Evolutionary conservation across 495 filamentous ascomycete species (phyloP), one percentile per base, ranked within the genome.

Genomic region (Penicillium cosmopolitanum): DNA sequence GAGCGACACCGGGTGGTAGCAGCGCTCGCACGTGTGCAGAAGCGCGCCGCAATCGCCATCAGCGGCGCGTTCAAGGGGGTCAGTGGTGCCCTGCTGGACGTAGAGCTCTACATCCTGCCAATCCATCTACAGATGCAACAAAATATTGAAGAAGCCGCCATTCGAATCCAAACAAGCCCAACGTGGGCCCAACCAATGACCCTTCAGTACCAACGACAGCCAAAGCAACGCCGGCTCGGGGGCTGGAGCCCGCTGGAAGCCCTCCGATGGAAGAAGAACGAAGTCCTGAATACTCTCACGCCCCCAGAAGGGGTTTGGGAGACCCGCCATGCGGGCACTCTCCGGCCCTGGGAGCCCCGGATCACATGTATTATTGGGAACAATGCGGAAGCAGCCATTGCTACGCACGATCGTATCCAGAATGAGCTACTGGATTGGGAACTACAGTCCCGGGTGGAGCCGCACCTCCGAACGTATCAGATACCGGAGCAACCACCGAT

Each of bases 281-380:
- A 55, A 61, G 65, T 46, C 53, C 50, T 65, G 2, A 25, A 19
- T 23, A 51, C 51, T 59, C 60, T 53, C 56, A 57, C 25, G 23
- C 34, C 53, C 28, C 2, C 62, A 25, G 51, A 46, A 44, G 40
- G 53, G 1, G 16, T 33, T 23, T 61, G 61, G 61, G 61, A 67
- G 55, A 69, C 53, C 12, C 54, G 63, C 21, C 18, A 61, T 18
- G 63, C 60, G 51, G 66, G 54, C 58, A 42, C 62, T 51, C 55
- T 35, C 23, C 16, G 35, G 53, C 63, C 60, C 43, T 69, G 55
- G 63, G 57, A 53, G 16, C 34, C 50, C 16, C 7, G 51, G 11
- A 47, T 58, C 6, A 47, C 21, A 4, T 59, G 52, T 15, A 18
- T n/a, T n/a, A 44, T 44, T 4, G 34, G 3, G 1, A 11, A 44